Evolutionary conservation across 176 grass and related monocot genomes (phyloP), one percentile per base, ranked within the genome.

Genomic region (Zoysia japonica): DNA sequence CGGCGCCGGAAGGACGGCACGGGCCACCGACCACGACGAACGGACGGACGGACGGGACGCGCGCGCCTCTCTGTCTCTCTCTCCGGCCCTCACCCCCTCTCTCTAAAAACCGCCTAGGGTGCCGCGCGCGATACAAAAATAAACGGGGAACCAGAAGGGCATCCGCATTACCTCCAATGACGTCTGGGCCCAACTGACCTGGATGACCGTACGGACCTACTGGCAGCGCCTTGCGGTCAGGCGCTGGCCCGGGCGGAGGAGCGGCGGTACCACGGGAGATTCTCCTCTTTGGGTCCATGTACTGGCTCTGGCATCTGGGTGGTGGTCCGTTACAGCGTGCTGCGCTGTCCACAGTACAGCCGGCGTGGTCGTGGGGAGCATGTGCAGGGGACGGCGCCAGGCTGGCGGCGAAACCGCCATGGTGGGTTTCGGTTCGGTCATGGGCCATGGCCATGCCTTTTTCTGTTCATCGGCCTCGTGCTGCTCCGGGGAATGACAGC

Each of bases 1-100:
- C 79, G 78, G 78, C 78, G 78, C 16, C 65, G 16, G 56, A 70
- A 62, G 52, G 51, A 71, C 36, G 61, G 84, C 45, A 59, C 78
- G 63, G 16, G 54, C 54, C 82, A 71, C 78, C 71, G 71, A 55
- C 71, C 84, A 55, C 71, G 28, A 28, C 28, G 28, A 28, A 28
- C 84, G 28, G 28, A 64, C 68, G 67, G 6, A 80, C 76, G 77
- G 17, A 39, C 60, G 76, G 76, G 36, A 38, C 51, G 52, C 51
- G 64, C 61, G 70, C 43, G 50, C 12, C 43, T 54, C 60, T 48
- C n/a, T 5, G 19, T 37, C 16, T 16, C 17, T 8, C 43, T 51
- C 65, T 28, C 13, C 28, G 0, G 28, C 28, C 28, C 28, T 9
- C 40, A 7, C 11, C 11, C 3, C 16, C 51, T 39, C 42, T 14